Conservation (phyloP, 768 basidiomycete species). For the Paxillus rubicundulus region DNA sequence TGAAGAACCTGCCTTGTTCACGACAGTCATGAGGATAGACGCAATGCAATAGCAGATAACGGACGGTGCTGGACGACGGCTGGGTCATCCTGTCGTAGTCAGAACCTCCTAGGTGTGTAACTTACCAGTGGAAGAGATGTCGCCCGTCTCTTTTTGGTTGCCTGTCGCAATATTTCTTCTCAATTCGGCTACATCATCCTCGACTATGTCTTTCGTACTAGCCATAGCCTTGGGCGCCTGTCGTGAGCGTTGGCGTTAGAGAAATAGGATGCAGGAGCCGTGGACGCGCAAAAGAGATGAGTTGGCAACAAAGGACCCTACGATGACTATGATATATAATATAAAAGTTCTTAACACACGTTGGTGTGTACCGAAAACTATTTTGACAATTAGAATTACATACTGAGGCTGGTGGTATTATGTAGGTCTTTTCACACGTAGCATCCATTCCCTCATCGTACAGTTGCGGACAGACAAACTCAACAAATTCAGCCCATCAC, state of each 20-base stretch:
- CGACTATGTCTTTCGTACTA: constrained; percentile 12
- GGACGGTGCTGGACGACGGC: constrained; percentile 59
- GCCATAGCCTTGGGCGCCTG: constrained; percentile 18
- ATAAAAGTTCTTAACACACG: too few relatives aligned
- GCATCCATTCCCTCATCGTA: too few relatives aligned
- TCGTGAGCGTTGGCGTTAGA: not conserved
- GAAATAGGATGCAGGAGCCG: not conserved
- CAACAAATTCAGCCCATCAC: too few relatives aligned
- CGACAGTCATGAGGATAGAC: constrained; percentile 94
- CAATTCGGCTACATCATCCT: constrained; percentile 50
- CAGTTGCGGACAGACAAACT: too few relatives aligned
- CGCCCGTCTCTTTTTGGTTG: constrained; percentile 19
- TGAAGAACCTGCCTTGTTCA: constrained; percentile 75
- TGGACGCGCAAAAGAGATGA: not conserved
- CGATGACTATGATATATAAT: too few relatives aligned
- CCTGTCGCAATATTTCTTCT: constrained; percentile 51
- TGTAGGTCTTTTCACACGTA: too few relatives aligned
- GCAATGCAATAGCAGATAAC: constrained; percentile 89
- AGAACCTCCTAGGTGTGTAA: not conserved
- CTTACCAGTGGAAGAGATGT: constrained; percentile 26
- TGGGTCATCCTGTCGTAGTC: not conserved
- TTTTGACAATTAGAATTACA: too few relatives aligned
- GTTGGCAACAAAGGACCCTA: too few relatives aligned
- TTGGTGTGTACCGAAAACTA: too few relatives aligned
- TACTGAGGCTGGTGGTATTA: too few relatives aligned